Percentiles rank a stretch among this genome's conserved stretches.
These are phyloP conservation scores for Tolypocladium endophyticum DNA, from an alignment of 2,329 filamentous ascomycete species.

Conservation along the genomic window DNA sequence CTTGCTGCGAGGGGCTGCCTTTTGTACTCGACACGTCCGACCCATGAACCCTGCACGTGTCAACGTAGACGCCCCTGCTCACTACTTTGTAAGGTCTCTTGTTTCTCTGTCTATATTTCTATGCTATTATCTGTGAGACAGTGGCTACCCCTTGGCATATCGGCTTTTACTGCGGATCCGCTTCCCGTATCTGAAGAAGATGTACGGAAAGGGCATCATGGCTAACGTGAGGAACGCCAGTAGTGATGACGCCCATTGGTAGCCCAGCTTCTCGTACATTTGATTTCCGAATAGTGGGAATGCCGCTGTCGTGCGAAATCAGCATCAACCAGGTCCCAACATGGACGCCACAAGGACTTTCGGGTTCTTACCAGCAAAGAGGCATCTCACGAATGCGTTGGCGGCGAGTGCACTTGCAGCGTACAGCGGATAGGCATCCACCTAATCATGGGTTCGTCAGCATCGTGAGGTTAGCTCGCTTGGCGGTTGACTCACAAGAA, in stretches of 20 bases:
- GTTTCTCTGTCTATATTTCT: neutral
- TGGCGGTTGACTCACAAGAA: conserved; percentile 50
- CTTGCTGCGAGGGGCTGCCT: neutral
- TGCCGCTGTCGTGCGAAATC: conserved; percentile 37
- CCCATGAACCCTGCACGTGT: neutral
- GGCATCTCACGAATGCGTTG: conserved; percentile 68
- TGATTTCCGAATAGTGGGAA: conserved; percentile 68
- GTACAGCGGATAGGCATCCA: conserved; percentile 67
- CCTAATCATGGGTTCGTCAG: conserved; percentile 22
- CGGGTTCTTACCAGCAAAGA: conserved; percentile 51
- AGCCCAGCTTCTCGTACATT: conserved; percentile 60
- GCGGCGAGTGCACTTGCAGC: conserved; percentile 72
- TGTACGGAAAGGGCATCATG: conserved; percentile 54
- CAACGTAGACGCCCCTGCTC: neutral
- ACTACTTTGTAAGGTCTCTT: neutral
- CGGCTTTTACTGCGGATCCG: conserved; percentile 42
- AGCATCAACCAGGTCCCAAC: conserved; percentile 2
- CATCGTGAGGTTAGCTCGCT: neutral
- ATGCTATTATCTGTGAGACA: neutral
- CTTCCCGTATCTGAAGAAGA: conserved; percentile 54
- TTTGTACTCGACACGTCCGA: neutral
- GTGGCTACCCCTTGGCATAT: conserved; percentile 29
- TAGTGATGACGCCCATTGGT: conserved; percentile 57
- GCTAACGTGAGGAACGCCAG: conserved; percentile 50
- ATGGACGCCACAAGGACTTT: neutral